Conservation (phyloP, 2,329 filamentous ascomycete species). For the Trichoderma harzianum region DNA sequence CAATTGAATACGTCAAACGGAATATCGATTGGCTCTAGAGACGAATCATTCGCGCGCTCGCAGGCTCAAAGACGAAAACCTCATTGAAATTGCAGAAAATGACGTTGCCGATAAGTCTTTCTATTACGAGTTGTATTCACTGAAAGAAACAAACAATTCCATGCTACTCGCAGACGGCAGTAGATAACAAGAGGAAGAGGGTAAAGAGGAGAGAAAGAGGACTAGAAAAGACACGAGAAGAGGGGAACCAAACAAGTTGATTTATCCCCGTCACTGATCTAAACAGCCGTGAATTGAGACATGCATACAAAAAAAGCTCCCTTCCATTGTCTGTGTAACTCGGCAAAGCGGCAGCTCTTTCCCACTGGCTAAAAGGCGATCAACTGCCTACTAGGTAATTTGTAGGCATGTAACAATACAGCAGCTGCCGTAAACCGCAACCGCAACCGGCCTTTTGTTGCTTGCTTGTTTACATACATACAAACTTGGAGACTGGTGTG, state of each 20-base stretch:
- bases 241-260: not conserved
- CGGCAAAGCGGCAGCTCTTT: not conserved
- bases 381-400: not conserved
- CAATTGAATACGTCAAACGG: not conserved
- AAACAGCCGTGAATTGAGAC: not conserved
- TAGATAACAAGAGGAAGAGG: not conserved
- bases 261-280: not conserved
- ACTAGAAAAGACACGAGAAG: not conserved
- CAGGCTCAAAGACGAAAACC: not conserved
- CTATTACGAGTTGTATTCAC: not conserved
- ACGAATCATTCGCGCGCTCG: slow-evolving; percentile 1
- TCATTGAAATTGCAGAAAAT: not conserved
- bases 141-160: not conserved
- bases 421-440: not conserved
- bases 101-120: not conserved
- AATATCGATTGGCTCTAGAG: not conserved
- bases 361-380: not conserved
- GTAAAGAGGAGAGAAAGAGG: not conserved
- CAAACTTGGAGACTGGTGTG: not conserved
- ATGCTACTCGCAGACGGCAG: not conserved
- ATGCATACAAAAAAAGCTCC: not conserved
- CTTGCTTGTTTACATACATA: not conserved
- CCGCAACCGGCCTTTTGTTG: slow-evolving; percentile 1
- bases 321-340: not conserved
- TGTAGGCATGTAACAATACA: not conserved